Percentiles rank a stretch among this genome's conserved stretches.
These are phyloP conservation scores for Penicillium sp. DNA, from an alignment of 2,329 filamentous ascomycete genomes.

Conservation along the genomic window DNA sequence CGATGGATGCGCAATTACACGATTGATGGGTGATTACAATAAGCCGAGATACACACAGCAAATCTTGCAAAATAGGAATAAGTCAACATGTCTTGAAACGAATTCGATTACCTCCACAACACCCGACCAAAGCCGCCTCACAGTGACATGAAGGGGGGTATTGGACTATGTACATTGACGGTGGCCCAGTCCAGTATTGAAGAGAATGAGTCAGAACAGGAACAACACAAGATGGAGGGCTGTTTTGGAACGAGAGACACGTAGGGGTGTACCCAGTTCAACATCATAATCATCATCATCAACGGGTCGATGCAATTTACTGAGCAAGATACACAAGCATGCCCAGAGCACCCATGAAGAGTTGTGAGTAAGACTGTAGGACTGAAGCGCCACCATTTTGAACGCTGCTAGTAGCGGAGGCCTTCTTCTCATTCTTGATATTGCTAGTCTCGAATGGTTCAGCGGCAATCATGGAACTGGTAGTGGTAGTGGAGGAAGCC, in stretches of 20 bases:
- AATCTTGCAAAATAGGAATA: not conserved
- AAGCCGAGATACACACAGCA: not conserved
- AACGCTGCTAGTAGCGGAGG: constrained; percentile 15
- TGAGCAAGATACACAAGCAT: constrained; percentile 38
- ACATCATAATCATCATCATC: not conserved
- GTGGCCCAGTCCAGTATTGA: constrained; percentile 11
- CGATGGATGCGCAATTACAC: not conserved
- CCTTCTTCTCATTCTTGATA: constrained; percentile 18
- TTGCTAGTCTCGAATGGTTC: constrained; percentile 16
- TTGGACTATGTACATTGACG: constrained; percentile 31
- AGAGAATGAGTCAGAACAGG: not conserved
- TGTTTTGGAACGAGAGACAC: constrained; percentile 12
- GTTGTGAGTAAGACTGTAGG: constrained; percentile 35
- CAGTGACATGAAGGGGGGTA: constrained; percentile 25
- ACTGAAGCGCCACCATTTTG: constrained; percentile 29
- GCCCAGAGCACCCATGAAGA: constrained; percentile 39
- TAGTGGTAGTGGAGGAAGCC: constrained; percentile 21
- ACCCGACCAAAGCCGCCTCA: constrained; percentile 22
- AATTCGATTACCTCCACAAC: constrained; percentile 20
- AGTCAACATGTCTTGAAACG: not conserved
- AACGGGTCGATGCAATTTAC: constrained; percentile 12
- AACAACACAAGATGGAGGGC: not conserved
- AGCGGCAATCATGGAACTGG: constrained; percentile 12
- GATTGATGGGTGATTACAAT: not conserved
- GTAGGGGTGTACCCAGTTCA: not conserved